phyloP scores from a whole-genome alignment of 208 protist genomes.

The Paratrypanosoma confusum region DNA sequence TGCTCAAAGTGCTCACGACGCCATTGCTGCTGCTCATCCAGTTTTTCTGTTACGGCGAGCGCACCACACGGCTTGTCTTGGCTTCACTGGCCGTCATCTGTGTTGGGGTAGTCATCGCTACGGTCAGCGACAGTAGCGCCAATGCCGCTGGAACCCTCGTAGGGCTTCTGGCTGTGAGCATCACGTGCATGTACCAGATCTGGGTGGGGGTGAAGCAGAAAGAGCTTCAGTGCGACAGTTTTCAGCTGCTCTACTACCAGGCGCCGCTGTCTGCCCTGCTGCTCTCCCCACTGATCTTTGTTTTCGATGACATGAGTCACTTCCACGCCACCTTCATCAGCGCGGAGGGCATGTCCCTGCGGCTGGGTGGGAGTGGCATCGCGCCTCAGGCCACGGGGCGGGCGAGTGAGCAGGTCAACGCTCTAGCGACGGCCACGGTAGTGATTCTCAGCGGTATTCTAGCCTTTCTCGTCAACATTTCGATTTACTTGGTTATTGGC shows the following conservation, averaged over 20 bases:
- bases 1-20: constrained; percentile 70
- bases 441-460: constrained; percentile 44
- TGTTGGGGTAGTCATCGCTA: constrained; percentile 56
- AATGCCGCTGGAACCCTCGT: constrained; percentile 54
- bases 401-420: too few species aligned
- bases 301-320: constrained; percentile 25
- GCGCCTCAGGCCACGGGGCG: too few species aligned
- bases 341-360: too few species aligned
- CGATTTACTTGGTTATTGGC: constrained; percentile 82
- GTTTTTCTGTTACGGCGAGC: constrained; percentile 39
- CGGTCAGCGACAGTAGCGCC: constrained; percentile 56
- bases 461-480: constrained; percentile 82
- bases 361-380: too few species aligned
- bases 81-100: constrained; percentile 41
- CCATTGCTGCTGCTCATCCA: constrained; percentile 61
- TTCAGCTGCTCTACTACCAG: constrained; percentile 83
- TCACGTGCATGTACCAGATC: constrained; percentile 83
- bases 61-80: constrained; percentile 32
- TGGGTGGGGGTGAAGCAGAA: constrained; percentile 80
- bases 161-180: constrained; percentile 43
- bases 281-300: constrained; percentile 38
- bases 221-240: constrained; percentile 57
- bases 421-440: constrained; percentile 14
- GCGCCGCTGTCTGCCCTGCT: constrained; percentile 65
- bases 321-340: neutral